Evolutionary conservation across 2,329 filamentous ascomycete species (phyloP), one percentile per base, ranked within the genome.

Genomic region (Fusarium continuum): DNA sequence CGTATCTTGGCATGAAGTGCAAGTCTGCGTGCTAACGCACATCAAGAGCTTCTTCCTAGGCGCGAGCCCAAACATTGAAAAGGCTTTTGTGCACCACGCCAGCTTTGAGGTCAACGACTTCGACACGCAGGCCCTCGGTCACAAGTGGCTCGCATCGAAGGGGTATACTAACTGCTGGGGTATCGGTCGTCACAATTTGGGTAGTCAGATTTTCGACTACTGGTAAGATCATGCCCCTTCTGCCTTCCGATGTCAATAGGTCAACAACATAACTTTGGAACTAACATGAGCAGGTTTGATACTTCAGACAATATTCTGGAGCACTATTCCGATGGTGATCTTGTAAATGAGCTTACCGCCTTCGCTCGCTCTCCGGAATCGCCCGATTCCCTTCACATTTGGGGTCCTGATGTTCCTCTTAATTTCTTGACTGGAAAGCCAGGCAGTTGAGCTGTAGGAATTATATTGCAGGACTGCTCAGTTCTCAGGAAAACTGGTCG

Each of bases 91-190:
- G 6, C 47, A 51, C 8, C 36, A 51, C 20, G 34, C 47, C 3
- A 51, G 47, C 31, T 51, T 51, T 35, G 47, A 51, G 16, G 29
- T 51, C 38, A 51, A 51, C 19, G 47, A 51, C 38, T 16, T 51
- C 20, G 47, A 51, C 20, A 43, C 47, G 14, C 28, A 51, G n/a
- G 47, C 47, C 6, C 38, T 51, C 28, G 47, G 47, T 5, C 47
- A 51, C 31, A 26, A 51, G 11, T 51, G 47, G 38, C 36, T 51
- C 8, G 6, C 19, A 13, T 20, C 43, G 5, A 41, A 41, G 14
- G 47, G 47, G 8, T 51, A 43, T 16, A 51, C 36, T 3, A 51
- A 43, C 38, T 43, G 47, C 29, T 43, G 47, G 47, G 32, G 32
- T 19, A 35, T 35, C 8, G 32, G 32, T 3, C 6, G 32, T 19